Conservation (phyloP, 2,329 filamentous ascomycete genomes). For the Cercospora nicotianae region DNA sequence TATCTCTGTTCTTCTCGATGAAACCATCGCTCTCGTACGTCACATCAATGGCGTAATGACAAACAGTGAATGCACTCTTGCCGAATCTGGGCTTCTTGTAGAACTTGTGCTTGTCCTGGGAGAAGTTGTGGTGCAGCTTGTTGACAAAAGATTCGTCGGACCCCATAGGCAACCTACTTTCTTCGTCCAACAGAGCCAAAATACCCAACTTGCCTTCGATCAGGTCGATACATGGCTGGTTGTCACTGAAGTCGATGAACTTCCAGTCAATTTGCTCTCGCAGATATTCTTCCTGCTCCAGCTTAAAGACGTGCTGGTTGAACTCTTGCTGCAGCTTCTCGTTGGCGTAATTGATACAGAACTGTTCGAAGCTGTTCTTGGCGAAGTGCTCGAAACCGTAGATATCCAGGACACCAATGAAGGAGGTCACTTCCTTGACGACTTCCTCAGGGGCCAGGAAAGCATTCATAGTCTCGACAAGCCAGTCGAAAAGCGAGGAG, state of each 20-base stretch:
- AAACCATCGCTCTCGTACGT: slow-evolving; percentile 99
- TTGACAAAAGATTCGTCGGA: slow-evolving; percentile 95
- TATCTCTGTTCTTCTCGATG: slow-evolving; percentile 99
- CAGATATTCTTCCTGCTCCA: slow-evolving; percentile 97
- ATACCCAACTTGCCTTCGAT: slow-evolving; percentile 97
- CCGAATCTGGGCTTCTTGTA: slow-evolving; percentile 99
- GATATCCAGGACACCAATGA: slow-evolving; percentile 98
- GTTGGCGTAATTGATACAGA: slow-evolving; percentile 99
- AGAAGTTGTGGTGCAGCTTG: slow-evolving; percentile 93
- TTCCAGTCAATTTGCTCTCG: slow-evolving; percentile 98
- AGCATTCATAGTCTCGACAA: slow-evolving; percentile 94
- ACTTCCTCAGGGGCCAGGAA: slow-evolving; percentile 89
- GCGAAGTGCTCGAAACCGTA: slow-evolving; percentile 99
- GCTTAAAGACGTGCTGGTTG: slow-evolving; percentile 98
- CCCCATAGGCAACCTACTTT: slow-evolving; percentile 94
- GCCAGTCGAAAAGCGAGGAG: slow-evolving; percentile 96
- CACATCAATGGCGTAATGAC: slow-evolving; percentile 96
- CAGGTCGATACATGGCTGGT: slow-evolving; percentile 96
- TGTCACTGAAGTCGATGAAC: slow-evolving; percentile 99
- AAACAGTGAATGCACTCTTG: slow-evolving; percentile 96
- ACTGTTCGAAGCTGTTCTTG: slow-evolving; percentile 99
- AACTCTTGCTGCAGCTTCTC: slow-evolving; percentile 99
- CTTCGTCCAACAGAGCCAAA: slow-evolving; percentile 88
- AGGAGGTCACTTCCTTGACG: slow-evolving; percentile 75
- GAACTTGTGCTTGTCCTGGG: slow-evolving; percentile 86